Base-by-base conservation (phyloP, 805 yeast species). In the Wickerhamomyces mucosus region DNA sequence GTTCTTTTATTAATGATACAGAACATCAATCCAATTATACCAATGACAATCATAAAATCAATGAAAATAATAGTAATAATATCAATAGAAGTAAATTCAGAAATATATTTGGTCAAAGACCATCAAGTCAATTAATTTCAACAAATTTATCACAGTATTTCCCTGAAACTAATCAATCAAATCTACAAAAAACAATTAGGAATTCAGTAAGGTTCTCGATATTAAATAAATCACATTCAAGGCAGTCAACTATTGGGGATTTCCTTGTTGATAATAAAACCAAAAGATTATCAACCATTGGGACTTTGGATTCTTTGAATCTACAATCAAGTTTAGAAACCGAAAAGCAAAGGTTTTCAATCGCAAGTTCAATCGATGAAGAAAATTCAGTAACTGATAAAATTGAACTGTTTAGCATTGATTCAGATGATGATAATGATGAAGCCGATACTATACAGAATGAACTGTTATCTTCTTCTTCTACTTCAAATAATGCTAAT, bases 41-140 rank as follows among this genome's bases (percentile, higher is more conserved):
- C 21, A 19, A 19, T 8, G 21, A 8, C 21, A 19, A 19, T 6
- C 22, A 32, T 4, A 34, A 34, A 8, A 13, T 16, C 3, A 38
- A 38, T 8, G 33, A 36, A 2, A 8, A n/a, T 6, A 21, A 26
- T 7, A 12, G n/a, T 11, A 27, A 17, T 7, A 16, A 35, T 3
- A 30, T 21, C 21, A 43, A 45, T 21, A 55, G 49, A 19, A 29
- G 30, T 6, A 41, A 50, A 22, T 48, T 50, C 35, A 54, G 66
- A 33, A 53, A 58, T 28, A 51, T 82, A 37, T 78, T 78, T 54
- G 94, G 94, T 16, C 95, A 84, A 53, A 67, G 98, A 48, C 98
- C 98, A 6, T 88, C 97, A 1, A 78, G 92, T 37, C 94, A 85
- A 50, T 69, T 88, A 44, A 92, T 89, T 38, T 83, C 96, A 2